Conservation (phyloP, 176 grass and related monocot species). For the Carex scoparia region DNA sequence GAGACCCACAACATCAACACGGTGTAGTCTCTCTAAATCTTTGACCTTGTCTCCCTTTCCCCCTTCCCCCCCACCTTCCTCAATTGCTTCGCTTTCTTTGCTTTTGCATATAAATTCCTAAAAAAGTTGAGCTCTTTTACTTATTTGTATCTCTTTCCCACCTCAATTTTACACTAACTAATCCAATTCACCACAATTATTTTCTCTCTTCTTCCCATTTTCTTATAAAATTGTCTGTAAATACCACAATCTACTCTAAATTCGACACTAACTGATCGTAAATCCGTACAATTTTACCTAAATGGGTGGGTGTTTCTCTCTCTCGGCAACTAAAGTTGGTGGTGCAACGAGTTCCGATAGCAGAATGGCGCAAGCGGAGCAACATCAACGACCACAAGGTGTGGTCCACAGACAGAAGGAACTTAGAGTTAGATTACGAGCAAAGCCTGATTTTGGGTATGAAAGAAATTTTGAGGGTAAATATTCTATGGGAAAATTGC, state of each 20-base stretch:
- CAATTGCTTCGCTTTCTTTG: background rate
- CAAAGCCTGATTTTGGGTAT: constrained; percentile 63
- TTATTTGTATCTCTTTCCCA: background rate
- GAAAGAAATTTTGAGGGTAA: constrained; percentile 62
- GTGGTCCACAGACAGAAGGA: background rate
- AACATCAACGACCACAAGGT: constrained; percentile 8
- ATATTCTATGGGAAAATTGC: constrained; percentile 79
- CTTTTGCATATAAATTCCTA: constrained; percentile 8
- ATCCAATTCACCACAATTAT: background rate
- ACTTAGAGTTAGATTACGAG: background rate
- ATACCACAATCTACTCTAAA: background rate
- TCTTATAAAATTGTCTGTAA: background rate
- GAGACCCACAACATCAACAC: constrained; percentile 13
- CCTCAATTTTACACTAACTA: constrained; percentile 19
- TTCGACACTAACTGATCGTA: background rate
- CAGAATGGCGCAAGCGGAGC: background rate
- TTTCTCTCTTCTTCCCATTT: background rate
- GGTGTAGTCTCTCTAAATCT: constrained; percentile 17
- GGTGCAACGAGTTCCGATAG: constrained; percentile 16
- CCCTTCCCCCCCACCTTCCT: constrained; percentile 27
- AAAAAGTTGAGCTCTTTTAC: constrained; percentile 13
- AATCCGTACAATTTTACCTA: background rate
- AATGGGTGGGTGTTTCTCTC: constrained; percentile 21
- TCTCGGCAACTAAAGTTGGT: constrained; percentile 4
- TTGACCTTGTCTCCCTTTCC: constrained; percentile 18